phyloP scores from a whole-genome alignment of 306 rosid genomes.

The Chamaecrista fasciculata region DNA sequence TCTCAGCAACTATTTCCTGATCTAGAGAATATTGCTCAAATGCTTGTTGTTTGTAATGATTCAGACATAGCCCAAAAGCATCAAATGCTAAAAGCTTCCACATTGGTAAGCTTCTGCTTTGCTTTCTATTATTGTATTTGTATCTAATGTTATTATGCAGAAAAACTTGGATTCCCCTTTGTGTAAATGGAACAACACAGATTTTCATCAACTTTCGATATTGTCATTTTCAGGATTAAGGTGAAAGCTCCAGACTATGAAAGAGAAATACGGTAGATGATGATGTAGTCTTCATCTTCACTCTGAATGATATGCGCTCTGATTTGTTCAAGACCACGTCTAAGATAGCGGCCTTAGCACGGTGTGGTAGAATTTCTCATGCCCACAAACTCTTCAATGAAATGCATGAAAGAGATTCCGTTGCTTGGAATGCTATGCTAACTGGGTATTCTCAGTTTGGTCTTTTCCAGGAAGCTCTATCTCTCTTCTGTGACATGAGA shows the following conservation, averaged over 20 bases:
- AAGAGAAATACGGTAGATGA: background rate
- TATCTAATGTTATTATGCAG: background rate
- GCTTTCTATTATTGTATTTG: too few relatives aligned
- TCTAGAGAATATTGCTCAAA: slow-evolving; percentile 73
- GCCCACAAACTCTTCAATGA: slow-evolving; percentile 73
- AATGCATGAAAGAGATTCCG: slow-evolving; percentile 56
- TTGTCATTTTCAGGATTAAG: background rate
- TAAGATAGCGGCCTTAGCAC: slow-evolving; percentile 30
- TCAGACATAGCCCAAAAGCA: too few relatives aligned
- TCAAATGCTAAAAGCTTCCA: too few relatives aligned
- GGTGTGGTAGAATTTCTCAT: slow-evolving; percentile 43
- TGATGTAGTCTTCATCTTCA: background rate
- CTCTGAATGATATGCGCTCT: slow-evolving; percentile 47
- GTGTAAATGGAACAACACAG: background rate
- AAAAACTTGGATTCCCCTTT: background rate
- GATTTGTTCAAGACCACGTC: slow-evolving; percentile 57
- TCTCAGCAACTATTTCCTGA: slow-evolving; percentile 80
- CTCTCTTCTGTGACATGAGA: slow-evolving; percentile 56
- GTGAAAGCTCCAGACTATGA: background rate
- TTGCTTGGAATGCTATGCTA: slow-evolving; percentile 84
- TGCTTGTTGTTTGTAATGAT: slow-evolving; percentile 83
- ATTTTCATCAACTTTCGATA: too few relatives aligned
- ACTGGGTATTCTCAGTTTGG: slow-evolving; percentile 54
- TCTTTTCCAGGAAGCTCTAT: slow-evolving; percentile 49
- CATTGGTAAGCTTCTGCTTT: background rate